These are phyloP conservation scores for Schizosaccharomyces osmophilus DNA, from an alignment of 805 yeast genomes.

Conservation along the genomic window DNA sequence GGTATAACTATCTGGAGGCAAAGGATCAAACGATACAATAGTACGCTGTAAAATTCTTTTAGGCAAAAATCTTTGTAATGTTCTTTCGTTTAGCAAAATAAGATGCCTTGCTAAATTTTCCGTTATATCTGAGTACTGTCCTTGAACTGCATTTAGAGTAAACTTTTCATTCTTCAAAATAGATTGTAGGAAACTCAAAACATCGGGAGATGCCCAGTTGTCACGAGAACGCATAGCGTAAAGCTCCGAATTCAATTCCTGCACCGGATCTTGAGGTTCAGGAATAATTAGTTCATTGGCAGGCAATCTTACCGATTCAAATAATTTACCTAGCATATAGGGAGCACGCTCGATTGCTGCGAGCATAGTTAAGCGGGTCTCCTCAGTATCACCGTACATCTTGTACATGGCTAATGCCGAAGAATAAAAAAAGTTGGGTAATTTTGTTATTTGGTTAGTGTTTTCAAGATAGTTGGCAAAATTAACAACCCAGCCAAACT, in stretches of 20 bases:
- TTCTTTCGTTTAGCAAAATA: slow-evolving; percentile 9
- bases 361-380: slow-evolving; percentile 25
- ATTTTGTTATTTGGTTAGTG: slow-evolving; percentile 40
- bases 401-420: slow-evolving; percentile 29
- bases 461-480: slow-evolving; percentile 30
- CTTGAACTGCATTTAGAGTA: neutral
- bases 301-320: slow-evolving; percentile 19
- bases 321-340: slow-evolving; percentile 26
- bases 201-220: slow-evolving; percentile 9
- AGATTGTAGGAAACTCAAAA: slow-evolving; percentile 5
- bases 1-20: neutral
- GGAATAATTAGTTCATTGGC: slow-evolving; percentile 3
- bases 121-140: slow-evolving; percentile 5
- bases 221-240: slow-evolving; percentile 8
- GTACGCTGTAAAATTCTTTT: neutral
- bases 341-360: slow-evolving; percentile 35
- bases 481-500: slow-evolving; percentile 35
- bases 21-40: slow-evolving; percentile 1
- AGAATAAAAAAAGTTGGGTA: slow-evolving; percentile 50
- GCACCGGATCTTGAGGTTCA: slow-evolving; percentile 7
- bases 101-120: slow-evolving; percentile 10
- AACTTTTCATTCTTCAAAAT: neutral
- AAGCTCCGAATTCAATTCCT: slow-evolving; percentile 7
- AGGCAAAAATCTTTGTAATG: slow-evolving; percentile 8
- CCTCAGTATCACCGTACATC: slow-evolving; percentile 15